Conservation (phyloP, 345 rosid species). For the Linum tenue region DNA sequence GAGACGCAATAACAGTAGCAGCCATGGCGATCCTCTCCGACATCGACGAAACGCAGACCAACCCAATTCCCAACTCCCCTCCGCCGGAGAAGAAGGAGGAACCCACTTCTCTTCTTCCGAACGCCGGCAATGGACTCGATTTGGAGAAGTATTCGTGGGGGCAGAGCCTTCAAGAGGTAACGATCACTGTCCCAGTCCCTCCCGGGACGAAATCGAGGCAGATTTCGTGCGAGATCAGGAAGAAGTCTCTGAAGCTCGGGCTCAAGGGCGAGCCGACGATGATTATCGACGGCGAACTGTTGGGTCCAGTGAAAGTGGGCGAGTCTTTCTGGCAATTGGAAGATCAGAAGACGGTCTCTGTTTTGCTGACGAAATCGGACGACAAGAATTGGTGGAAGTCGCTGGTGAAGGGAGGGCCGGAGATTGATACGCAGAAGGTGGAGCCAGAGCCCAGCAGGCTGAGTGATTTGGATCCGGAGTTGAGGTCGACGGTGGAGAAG, state of each 20-base stretch:
- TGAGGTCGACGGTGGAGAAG: constrained; percentile 15
- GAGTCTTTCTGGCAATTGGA: too few relatives aligned
- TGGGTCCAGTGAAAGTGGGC: too few relatives aligned
- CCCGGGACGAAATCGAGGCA: constrained; percentile 18
- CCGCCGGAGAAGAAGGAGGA: background rate
- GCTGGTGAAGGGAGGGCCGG: background rate
- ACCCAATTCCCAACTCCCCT: background rate
- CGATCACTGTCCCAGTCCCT: constrained; percentile 16
- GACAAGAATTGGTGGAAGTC: constrained; percentile 21
- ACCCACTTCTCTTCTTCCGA: constrained; percentile 14
- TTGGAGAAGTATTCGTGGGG: constrained; percentile 10
- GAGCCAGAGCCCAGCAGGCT: constrained; percentile 6
- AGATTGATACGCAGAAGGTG: too few relatives aligned
- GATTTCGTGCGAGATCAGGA: constrained; percentile 19
- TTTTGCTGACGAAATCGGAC: constrained; percentile 5
- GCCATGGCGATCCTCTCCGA: background rate
- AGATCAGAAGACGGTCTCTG: too few relatives aligned
- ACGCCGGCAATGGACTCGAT: constrained; percentile 25
- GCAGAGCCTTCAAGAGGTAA: constrained; percentile 20
- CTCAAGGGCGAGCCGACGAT: constrained; percentile 14
- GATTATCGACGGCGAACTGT: constrained; percentile 4
- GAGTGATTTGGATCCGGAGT: constrained; percentile 18
- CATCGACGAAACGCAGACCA: background rate
- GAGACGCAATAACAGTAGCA: too few relatives aligned
- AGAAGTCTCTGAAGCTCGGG: constrained; percentile 14